phyloP scores from a whole-genome alignment of 78 protist genomes.

The Cavenderia fasciculata region DNA sequence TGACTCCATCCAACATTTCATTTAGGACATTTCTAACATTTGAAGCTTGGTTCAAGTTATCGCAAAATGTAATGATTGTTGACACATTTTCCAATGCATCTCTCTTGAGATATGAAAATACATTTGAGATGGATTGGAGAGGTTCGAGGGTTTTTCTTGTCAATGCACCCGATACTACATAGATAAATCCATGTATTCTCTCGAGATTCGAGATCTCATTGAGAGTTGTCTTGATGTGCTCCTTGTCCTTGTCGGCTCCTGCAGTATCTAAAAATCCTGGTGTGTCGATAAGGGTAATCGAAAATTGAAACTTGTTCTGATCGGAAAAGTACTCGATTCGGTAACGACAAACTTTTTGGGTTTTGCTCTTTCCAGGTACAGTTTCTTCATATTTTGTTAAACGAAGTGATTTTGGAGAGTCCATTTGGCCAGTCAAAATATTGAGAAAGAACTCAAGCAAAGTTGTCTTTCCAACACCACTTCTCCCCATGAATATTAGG shows the following conservation, averaged over 20 bases:
- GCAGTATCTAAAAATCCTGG: slow-evolving; percentile 1
- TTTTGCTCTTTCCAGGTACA: neutral
- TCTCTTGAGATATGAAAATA: neutral
- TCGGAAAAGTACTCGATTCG: neutral
- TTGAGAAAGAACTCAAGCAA: neutral
- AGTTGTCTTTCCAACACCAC: slow-evolving; percentile 11
- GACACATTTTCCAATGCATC: neutral
- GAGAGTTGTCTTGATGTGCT: slow-evolving; percentile 1
- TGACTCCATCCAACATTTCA: neutral
- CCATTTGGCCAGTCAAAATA: slow-evolving; percentile 7
- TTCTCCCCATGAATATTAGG: no score
- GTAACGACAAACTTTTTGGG: slow-evolving; percentile 6
- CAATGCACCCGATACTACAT: slow-evolving; percentile 6
- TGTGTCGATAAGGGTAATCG: slow-evolving; percentile 17
- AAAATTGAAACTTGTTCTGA: neutral
- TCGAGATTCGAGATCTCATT: neutral
- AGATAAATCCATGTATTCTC: slow-evolving; percentile 1
- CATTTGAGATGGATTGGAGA: neutral
- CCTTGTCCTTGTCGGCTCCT: neutral
- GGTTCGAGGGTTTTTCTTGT: slow-evolving; percentile 23
- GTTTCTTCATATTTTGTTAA: neutral
- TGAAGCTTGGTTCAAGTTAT: neutral
- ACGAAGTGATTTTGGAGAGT: neutral
- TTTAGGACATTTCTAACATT: neutral
- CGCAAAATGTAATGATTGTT: slow-evolving; percentile 6